A percentile compares a stretch with the other conserved stretches of the same genome.
Evolutionary conservation across 116 monocot genomes (phyloP).

Genomic region (Iris pallida): DNA sequence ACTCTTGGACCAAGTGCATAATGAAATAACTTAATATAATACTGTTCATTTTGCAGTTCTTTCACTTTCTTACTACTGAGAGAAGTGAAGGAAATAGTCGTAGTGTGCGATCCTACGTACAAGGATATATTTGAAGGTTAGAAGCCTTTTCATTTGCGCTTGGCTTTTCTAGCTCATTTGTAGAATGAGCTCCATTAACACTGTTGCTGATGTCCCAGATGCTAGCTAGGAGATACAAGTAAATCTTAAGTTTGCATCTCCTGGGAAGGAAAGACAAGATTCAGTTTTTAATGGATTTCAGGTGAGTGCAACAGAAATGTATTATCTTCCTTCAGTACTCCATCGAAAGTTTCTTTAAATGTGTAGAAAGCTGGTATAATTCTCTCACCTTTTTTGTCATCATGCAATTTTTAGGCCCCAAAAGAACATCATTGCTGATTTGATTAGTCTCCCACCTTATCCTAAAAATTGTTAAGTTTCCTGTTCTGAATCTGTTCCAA

Average conservation of each 20-base stretch:
- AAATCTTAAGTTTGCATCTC: conserved; percentile 75
- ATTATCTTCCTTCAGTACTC: no score
- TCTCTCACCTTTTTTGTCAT: no score
- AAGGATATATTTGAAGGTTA: conserved; percentile 82
- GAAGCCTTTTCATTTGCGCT: conserved; percentile 1
- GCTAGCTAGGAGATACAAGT: conserved; percentile 38
- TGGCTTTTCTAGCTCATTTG: no score
- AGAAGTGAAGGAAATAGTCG: conserved; percentile 94
- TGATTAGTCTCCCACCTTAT: no score
- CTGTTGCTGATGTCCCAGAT: conserved; percentile 28
- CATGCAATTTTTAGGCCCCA: no score
- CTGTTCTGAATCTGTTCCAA: no score
- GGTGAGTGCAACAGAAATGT: conserved; percentile 27
- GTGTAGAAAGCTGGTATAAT: no score
- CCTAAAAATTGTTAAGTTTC: no score
- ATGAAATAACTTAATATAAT: no score
- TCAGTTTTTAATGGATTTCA: conserved; percentile 95
- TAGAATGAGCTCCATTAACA: not conserved
- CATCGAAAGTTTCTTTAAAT: no score
- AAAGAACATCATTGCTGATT: no score
- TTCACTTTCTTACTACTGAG: conserved; percentile 62
- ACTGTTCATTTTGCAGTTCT: conserved; percentile 45
- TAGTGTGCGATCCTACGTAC: conserved; percentile 92
- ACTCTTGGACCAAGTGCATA: no score
- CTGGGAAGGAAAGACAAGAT: conserved; percentile 99